A percentile compares a stretch with the other conserved stretches of the same genome.
Conservation (phyloP, 1,284 basidiomycete species). For the Pterulicium gracile region DNA sequence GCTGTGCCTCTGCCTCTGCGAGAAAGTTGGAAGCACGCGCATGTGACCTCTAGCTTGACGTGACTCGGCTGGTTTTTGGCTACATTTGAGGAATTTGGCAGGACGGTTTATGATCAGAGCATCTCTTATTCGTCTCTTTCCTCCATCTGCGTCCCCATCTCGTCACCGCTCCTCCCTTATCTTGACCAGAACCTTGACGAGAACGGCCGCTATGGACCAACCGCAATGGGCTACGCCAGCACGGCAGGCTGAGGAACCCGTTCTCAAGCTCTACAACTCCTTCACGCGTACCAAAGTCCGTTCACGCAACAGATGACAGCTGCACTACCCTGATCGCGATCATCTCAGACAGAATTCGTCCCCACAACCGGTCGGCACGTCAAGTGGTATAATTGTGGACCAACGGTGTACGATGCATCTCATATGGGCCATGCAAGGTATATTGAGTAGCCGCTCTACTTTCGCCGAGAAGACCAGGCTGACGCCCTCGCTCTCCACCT, state of each 20-base stretch:
- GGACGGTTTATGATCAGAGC: neutral
- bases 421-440: slow-evolving; percentile 99
- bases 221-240: slow-evolving; percentile 47
- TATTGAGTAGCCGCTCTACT: too few species aligned
- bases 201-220: slow-evolving; percentile 32
- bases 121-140: slow-evolving; percentile 1
- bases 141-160: neutral
- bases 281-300: slow-evolving; percentile 83
- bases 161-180: neutral
- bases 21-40: too few species aligned
- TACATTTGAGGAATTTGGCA: too few species aligned
- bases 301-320: slow-evolving; percentile 12
- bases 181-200: neutral
- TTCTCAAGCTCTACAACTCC: slow-evolving; percentile 89
- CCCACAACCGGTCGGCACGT: slow-evolving; percentile 76
- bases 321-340: slow-evolving; percentile 5
- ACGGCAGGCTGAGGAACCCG: slow-evolving; percentile 40
- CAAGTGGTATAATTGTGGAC: slow-evolving; percentile 99
- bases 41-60: too few species aligned
- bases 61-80: too few species aligned
- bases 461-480: slow-evolving; percentile 9
- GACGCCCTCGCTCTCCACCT: slow-evolving; percentile 11
- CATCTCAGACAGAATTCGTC: slow-evolving; percentile 61
- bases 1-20: too few species aligned
- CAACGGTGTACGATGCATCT: slow-evolving; percentile 98